These are phyloP conservation scores for Trichoderma sp. DNA, from an alignment of 2,329 filamentous ascomycete species.

Conservation along the genomic window DNA sequence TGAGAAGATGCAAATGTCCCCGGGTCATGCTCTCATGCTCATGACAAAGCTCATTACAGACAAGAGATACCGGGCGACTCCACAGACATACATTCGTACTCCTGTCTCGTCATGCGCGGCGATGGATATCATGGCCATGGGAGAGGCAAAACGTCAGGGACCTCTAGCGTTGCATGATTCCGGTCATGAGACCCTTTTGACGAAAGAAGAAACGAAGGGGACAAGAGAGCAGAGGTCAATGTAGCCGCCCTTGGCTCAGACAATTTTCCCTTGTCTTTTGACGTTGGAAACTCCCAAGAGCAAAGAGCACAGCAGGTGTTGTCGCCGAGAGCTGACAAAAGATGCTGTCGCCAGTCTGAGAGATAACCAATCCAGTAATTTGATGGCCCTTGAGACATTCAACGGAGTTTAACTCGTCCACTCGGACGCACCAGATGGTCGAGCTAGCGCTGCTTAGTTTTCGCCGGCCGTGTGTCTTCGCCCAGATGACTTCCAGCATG, in stretches of 20 bases:
- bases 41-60: conserved; percentile 6
- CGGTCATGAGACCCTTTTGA: conserved; percentile 33
- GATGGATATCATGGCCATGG: conserved; percentile 16
- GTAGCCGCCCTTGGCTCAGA: not conserved
- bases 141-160: conserved; percentile 21
- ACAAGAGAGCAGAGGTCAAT: not conserved
- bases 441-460: not conserved
- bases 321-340: not conserved
- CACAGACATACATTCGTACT: conserved; percentile 4
- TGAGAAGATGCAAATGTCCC: not conserved
- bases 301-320: not conserved
- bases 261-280: not conserved
- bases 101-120: conserved; percentile 7
- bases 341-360: not conserved
- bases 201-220: not conserved
- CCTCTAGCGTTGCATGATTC: conserved; percentile 30
- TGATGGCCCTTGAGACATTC: not conserved
- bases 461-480: conserved; percentile 7
- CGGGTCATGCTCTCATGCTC: not conserved
- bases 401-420: not conserved
- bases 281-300: not conserved
- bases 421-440: not conserved
- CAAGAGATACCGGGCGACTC: not conserved
- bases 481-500: conserved; percentile 23
- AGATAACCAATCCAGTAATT: conserved; percentile 7